These are phyloP conservation scores for Tetracladium setigerum DNA, from an alignment of 495 filamentous ascomycete genomes.

Conservation along the genomic window DNA sequence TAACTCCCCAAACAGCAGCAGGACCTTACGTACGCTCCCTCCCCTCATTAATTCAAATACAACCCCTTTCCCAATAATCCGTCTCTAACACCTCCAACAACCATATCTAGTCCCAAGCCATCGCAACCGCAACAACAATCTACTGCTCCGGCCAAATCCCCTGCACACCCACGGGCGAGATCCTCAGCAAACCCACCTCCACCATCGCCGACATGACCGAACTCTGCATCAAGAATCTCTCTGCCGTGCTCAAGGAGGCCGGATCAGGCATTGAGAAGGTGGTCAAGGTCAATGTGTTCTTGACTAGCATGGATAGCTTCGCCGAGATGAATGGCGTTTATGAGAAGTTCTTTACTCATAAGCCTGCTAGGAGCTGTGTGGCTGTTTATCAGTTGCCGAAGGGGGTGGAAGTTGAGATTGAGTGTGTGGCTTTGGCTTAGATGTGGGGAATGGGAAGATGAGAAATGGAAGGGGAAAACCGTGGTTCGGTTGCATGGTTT, in stretches of 20 bases:
- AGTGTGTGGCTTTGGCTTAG: constrained; percentile 56
- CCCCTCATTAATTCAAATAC: background rate
- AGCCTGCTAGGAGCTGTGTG: constrained; percentile 76
- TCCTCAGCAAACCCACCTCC: constrained; percentile 57
- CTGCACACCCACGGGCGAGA: constrained; percentile 54
- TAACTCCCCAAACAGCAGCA: constrained; percentile 29
- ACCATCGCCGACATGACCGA: constrained; percentile 72
- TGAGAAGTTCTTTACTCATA: constrained; percentile 71
- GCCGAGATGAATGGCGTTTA: constrained; percentile 69
- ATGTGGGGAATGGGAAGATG: background rate
- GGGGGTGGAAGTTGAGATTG: constrained; percentile 64
- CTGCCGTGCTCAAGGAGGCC: constrained; percentile 56
- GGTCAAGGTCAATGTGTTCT: constrained; percentile 63
- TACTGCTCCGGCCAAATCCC: constrained; percentile 96
- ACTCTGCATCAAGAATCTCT: constrained; percentile 53
- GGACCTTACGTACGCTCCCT: constrained; percentile 44
- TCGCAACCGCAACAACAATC: constrained; percentile 69
- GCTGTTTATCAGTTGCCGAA: constrained; percentile 60
- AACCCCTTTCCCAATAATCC: background rate
- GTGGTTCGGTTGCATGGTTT: too few species aligned
- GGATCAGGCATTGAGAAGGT: constrained; percentile 55
- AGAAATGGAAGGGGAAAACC: too few species aligned
- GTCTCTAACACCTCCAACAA: background rate
- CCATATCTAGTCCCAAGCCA: constrained; percentile 68
- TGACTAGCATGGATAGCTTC: constrained; percentile 64